Percentiles rank a stretch among this genome's conserved stretches.
Conservation (phyloP, 1,284 basidiomycete genomes). For the Cerrena zonata region DNA sequence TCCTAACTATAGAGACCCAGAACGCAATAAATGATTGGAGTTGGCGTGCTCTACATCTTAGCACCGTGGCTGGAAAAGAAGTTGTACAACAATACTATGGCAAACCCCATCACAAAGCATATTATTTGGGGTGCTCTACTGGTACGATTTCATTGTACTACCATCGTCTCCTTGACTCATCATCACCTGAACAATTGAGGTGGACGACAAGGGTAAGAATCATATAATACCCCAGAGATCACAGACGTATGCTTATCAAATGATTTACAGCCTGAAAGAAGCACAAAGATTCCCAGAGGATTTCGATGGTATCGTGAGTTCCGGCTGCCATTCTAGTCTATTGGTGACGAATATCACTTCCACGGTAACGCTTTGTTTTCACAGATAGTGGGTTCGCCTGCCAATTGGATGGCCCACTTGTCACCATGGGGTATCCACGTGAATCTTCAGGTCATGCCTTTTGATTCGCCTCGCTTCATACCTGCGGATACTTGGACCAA, state of each 20-base stretch:
- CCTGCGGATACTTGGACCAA: conserved; percentile 18
- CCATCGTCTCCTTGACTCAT: neutral
- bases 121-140: conserved; percentile 28
- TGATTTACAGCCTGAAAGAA: conserved; percentile 21
- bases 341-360: neutral
- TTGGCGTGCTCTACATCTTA: conserved; percentile 25
- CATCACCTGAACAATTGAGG: conserved; percentile 12
- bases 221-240: no score
- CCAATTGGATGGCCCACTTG: conserved; percentile 23
- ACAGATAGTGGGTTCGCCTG: conserved; percentile 21
- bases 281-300: conserved; percentile 26
- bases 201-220: conserved; percentile 24
- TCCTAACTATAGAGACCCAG: conserved; percentile 14
- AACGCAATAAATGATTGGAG: conserved; percentile 26
- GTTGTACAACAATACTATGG: conserved; percentile 23
- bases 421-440: conserved; percentile 21
- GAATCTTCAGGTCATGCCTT: conserved; percentile 18
- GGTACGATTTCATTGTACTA: no score
- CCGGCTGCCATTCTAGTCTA: neutral
- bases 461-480: conserved; percentile 19
- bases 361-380: neutral
- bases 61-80: conserved; percentile 23
- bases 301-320: conserved; percentile 25
- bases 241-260: no score
- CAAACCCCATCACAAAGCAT: conserved; percentile 19